A percentile compares a stretch with the other conserved stretches of the same genome.
These are phyloP conservation scores for Trichoderma polysporum DNA, from an alignment of 2,329 filamentous ascomycete genomes.

Conservation along the genomic window DNA sequence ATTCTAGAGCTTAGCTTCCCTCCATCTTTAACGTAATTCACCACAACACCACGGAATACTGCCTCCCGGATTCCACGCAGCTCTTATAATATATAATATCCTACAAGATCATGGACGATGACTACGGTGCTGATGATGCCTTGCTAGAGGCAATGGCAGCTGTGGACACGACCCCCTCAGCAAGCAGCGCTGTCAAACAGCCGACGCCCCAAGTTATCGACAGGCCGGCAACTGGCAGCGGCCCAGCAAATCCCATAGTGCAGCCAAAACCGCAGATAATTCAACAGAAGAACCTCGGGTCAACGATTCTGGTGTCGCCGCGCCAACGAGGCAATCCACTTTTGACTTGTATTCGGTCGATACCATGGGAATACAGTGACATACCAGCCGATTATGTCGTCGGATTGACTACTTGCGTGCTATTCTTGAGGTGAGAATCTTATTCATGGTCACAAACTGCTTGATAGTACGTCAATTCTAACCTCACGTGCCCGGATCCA, in stretches of 20 bases:
- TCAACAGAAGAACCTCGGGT: constrained; percentile 62
- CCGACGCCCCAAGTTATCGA: constrained; percentile 58
- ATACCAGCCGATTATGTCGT: constrained; percentile 94
- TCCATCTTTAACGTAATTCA: neutral
- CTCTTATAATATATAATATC: neutral
- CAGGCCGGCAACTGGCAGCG: constrained; percentile 42
- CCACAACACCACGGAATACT: neutral
- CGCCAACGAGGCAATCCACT: constrained; percentile 96
- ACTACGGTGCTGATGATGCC: constrained; percentile 58
- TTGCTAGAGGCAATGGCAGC: constrained; percentile 57
- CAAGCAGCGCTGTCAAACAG: constrained; percentile 45
- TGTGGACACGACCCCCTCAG: constrained; percentile 37
- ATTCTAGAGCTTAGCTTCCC: neutral
- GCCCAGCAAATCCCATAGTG: constrained; percentile 58
- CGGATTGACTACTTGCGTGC: constrained; percentile 80
- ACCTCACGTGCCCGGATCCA: constrained; percentile 26
- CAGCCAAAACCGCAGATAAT: constrained; percentile 90
- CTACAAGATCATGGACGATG: constrained; percentile 46
- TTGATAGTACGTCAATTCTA: neutral
- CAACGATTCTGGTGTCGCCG: constrained; percentile 83
- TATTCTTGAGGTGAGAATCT: constrained; percentile 68
- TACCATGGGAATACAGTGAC: constrained; percentile 96
- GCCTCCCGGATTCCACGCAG: neutral
- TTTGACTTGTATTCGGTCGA: constrained; percentile 73
- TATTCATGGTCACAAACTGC: neutral